Percentiles rank a stretch among this genome's conserved stretches.
These are phyloP conservation scores for Oryza glaberrima DNA, from an alignment of 176 grass and related monocot genomes.

Conservation along the genomic window DNA sequence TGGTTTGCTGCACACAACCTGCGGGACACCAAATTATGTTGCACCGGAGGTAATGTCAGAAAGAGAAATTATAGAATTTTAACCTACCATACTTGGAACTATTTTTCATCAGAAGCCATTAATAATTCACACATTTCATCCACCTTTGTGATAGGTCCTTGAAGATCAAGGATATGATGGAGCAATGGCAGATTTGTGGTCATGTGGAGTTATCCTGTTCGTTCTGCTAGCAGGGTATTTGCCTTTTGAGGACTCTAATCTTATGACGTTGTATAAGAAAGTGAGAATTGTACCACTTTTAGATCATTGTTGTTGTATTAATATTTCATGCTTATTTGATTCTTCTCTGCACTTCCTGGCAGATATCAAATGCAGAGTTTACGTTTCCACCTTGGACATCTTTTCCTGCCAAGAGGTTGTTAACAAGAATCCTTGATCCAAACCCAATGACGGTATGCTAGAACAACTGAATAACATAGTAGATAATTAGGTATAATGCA, in stretches of 20 bases:
- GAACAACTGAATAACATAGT: constrained; percentile 33
- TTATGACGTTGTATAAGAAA: constrained; percentile 96
- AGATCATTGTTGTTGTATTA: constrained; percentile 9
- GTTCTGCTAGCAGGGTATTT: constrained; percentile 97
- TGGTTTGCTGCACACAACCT: constrained; percentile 94
- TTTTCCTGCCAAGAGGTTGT: constrained; percentile 90
- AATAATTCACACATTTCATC: neutral
- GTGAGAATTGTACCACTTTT: constrained; percentile 50
- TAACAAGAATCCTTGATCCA: constrained; percentile 93
- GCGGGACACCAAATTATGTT: constrained; percentile 98
- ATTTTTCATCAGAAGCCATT: neutral
- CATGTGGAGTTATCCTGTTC: constrained; percentile 98
- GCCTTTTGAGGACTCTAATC: constrained; percentile 97
- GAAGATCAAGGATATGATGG: constrained; percentile 99
- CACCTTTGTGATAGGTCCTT: constrained; percentile 63
- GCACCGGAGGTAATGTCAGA: constrained; percentile 76
- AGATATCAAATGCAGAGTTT: constrained; percentile 87
- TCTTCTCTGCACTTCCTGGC: constrained; percentile 29
- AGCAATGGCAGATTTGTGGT: constrained; percentile 97
- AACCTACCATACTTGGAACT: too few species aligned
- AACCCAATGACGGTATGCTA: constrained; percentile 75
- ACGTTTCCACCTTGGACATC: constrained; percentile 87
- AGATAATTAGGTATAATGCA: neutral
- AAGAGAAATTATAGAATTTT: neutral
- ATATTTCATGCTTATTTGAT: constrained; percentile 28